Conservation (phyloP, 2,329 filamentous ascomycete genomes). For the Coleophoma crateriformis region DNA sequence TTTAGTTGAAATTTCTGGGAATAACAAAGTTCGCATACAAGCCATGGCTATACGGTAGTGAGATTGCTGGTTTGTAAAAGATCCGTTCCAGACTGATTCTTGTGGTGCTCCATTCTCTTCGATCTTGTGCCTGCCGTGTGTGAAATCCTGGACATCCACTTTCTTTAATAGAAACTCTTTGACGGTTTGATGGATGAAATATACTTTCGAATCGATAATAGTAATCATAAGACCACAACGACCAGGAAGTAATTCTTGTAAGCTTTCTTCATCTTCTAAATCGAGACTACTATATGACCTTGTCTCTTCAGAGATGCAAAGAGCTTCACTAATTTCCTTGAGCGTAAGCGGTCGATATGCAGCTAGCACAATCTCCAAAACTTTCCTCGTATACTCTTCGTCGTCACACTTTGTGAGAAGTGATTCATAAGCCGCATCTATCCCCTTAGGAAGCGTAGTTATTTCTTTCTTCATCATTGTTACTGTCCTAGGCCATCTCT, state of each 20-base stretch:
- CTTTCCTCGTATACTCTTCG: not conserved
- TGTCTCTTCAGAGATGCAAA: not conserved
- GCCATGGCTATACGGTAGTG: too few species aligned
- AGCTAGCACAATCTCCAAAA: slow-evolving; percentile 5
- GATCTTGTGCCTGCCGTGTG: too few species aligned
- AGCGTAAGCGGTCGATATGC: slow-evolving; percentile 6
- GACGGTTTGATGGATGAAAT: slow-evolving; percentile 29
- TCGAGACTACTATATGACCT: slow-evolving; percentile 1
- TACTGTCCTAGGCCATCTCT: slow-evolving; percentile 1
- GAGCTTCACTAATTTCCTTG: slow-evolving; percentile 6
- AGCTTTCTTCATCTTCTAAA: not conserved
- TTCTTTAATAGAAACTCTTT: slow-evolving; percentile 22
- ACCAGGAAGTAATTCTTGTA: slow-evolving; percentile 1
- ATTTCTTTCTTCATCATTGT: not conserved
- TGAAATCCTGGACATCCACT: too few species aligned
- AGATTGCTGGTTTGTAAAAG: too few species aligned
- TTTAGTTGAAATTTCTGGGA: too few species aligned
- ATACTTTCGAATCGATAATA: slow-evolving; percentile 16
- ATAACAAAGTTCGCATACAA: too few species aligned
- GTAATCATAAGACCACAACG: slow-evolving; percentile 9
- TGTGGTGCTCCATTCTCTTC: too few species aligned
- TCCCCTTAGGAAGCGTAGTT: slow-evolving; percentile 1
- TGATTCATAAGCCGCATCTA: slow-evolving; percentile 2
- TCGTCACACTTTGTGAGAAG: slow-evolving; percentile 3
- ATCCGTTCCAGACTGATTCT: too few species aligned